A percentile compares a stretch with the other conserved stretches of the same genome.
phyloP scores from a whole-genome alignment of 441 rosid species.

The Adansonia grandidieri region DNA sequence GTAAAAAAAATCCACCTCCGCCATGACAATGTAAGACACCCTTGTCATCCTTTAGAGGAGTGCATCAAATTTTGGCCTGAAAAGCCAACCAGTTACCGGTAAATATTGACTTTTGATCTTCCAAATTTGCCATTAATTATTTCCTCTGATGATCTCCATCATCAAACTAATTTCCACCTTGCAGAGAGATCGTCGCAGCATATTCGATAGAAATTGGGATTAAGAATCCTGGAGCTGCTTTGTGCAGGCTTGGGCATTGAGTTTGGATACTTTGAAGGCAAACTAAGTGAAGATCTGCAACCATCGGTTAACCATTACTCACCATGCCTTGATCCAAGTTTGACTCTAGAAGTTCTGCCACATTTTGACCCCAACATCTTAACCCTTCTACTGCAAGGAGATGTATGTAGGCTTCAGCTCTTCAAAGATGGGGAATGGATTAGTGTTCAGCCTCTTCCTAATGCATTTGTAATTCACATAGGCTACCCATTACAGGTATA shows the following conservation, averaged over 20 bases:
- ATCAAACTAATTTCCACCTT: neutral
- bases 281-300: neutral
- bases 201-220: slow-evolving; percentile 35
- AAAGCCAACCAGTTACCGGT: slow-evolving; percentile 41
- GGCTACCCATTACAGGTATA: slow-evolving; percentile 36
- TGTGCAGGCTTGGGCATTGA: slow-evolving; percentile 39
- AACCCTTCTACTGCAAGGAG: slow-evolving; percentile 40
- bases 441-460: slow-evolving; percentile 38
- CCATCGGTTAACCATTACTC: slow-evolving; percentile 33
- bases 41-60: slow-evolving; percentile 44
- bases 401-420: slow-evolving; percentile 39
- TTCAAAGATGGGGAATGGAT: slow-evolving; percentile 43
- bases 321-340: slow-evolving; percentile 43
- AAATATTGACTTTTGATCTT: neutral
- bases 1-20: slow-evolving; percentile 36
- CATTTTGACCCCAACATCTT: slow-evolving; percentile 35
- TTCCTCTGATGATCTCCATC: neutral
- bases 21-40: slow-evolving; percentile 44
- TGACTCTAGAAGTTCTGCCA: slow-evolving; percentile 33
- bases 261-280: slow-evolving; percentile 25
- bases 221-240: slow-evolving; percentile 34
- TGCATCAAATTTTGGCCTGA: slow-evolving; percentile 40
- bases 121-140: no score
- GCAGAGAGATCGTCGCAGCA: slow-evolving; percentile 38
- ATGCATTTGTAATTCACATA: slow-evolving; percentile 38